Percentiles rank a stretch among this genome's conserved stretches.
Evolutionary conservation across 106 monocot species (phyloP).

Genomic region (Triglochin maritima): DNA sequence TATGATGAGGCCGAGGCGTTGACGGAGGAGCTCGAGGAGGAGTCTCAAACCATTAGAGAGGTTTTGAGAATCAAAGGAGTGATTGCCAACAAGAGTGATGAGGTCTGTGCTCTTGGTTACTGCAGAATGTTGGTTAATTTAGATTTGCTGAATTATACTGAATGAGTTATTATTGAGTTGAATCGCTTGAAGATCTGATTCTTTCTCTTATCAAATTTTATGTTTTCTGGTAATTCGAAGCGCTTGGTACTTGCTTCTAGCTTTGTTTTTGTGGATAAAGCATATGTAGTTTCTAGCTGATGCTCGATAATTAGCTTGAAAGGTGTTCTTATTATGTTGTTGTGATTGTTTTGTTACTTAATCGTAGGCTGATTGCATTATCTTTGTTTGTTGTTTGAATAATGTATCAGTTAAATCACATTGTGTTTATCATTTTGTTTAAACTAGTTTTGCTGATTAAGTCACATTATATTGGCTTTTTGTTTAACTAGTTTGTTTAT

Average conservation of each 20-base stretch:
- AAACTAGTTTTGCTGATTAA: no score
- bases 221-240: no score
- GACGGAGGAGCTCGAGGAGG: constrained; percentile 71
- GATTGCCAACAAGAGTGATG: constrained; percentile 13
- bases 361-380: neutral
- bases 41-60: constrained; percentile 42
- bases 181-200: neutral
- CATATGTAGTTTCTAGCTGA: no score
- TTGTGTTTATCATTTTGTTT: no score
- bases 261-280: no score
- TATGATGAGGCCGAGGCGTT: constrained; percentile 69
- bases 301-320: no score
- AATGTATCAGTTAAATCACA: neutral
- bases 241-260: no score
- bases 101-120: constrained; percentile 20
- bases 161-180: neutral
- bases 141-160: neutral
- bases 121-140: neutral
- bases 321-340: no score
- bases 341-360: no score
- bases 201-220: no score
- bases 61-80: constrained; percentile 60
- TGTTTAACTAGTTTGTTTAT: constrained; percentile 3
- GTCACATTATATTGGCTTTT: neutral
- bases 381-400: neutral